Base-by-base conservation (phyloP, 2,329 filamentous ascomycete species). In the Fusarium nisikadoi region DNA sequence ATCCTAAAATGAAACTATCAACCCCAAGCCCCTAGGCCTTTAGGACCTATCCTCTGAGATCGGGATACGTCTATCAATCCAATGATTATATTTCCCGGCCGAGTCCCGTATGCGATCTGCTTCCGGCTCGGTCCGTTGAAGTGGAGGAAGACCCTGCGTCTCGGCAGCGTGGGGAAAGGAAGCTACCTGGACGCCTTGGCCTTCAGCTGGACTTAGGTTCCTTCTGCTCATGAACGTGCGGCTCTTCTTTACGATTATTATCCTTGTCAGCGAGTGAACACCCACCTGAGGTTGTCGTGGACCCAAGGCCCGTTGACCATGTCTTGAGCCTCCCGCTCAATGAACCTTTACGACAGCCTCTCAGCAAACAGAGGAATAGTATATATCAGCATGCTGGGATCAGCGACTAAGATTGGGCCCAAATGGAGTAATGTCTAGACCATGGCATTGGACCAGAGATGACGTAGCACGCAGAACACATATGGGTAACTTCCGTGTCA, bases 91-190 rank as follows among this genome's bases (percentile, higher is more conserved):
- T 43, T 39, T 31, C 17, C 23, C 33, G 33, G 39, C 57, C 57
- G 38, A 62, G 42, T 36, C 27, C 46, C 46, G 38, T 55, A 42
- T 41, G 20, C n/a, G 19, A 33, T 25, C 46, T 39, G 17, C 36
- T n/a, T 53, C n/a, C 36, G 56, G 56, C 25, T 10, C 35, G 35
- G n/a, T 25, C 45, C 45, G 35, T 25, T 19, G 20, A 20, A 33
- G 35, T 38, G 43, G 27, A 54, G 12, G 25, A 46, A 31, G 56
- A 54, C 36, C 46, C 45, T 54, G 56, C 46, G 39, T 58, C 45
- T 59, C 56, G 27, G 45, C n/a, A 38, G 35, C 9, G 35, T 31
- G 35, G 56, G 13, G 45, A 27, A 39, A 19, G 16, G 29, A 49
- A 33, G 11, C n/a, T 23, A 49, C n/a, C 8, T 33, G 17, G 13